Base-by-base conservation (phyloP, 192 early-diverging fungal species). In the Rhizophagus sp. region DNA sequence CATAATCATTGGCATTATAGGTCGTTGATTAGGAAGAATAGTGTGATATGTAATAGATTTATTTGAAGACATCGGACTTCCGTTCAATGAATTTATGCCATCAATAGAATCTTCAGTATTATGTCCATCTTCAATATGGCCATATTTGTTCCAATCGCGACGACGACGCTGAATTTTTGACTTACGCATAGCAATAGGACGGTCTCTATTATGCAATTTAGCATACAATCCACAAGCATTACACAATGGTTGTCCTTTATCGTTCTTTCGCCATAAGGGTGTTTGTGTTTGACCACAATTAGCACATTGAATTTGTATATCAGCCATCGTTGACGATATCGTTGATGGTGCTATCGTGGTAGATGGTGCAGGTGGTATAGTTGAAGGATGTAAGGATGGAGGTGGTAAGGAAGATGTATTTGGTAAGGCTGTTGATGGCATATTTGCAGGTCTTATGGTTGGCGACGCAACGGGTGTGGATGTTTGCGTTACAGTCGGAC, bases 221-320 rank as follows among this genome's bases (percentile, higher is more conserved):
- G 89, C 81, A 76, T 90, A 90, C 8, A 90, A 82, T 12, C 93
- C 93, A 81, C 94, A 95, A 4, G 94, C 94, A 78, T 95, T 95
- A 81, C 94, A 95, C 25, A 95, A 88, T 7, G 93, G 87, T 76
- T 91, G 87, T 69, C 93, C 93, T 72, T 90, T 85, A 19, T 91
- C 89, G 76, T 94, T 90, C 73, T 94, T 91, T 8, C 94, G 89
- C 94, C 94, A 95, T 67, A 95, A 86, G 12, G 94, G 94, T 22
- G 94, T 95, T 73, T 90, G 88, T 0, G 91, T 94, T 67, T 94
- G 94, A 17, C 88, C 87, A 72, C 94, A 95, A 79, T 94, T 94
- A 62, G 88, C 85, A 76, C 94, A 95, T 65, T 83, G 76, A 47
- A 78, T 62, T 67, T 57, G 64, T 49, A 52, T 50, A 62, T 78